Evolutionary conservation across 75 land plant genomes (phyloP).

Genomic region (Pinus tabuliformis): DNA sequence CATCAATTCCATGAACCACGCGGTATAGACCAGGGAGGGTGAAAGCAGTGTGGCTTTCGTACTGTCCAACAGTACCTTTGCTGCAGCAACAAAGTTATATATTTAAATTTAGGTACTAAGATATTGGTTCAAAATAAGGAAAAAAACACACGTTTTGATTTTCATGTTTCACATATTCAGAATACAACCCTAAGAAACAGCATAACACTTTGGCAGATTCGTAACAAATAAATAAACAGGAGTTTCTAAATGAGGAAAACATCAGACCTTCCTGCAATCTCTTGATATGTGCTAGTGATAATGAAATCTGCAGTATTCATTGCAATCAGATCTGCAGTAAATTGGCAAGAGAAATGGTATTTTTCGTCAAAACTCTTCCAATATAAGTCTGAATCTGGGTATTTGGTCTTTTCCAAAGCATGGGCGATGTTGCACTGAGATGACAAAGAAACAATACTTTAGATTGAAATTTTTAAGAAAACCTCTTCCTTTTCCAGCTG

Average conservation of each 20-base stretch:
- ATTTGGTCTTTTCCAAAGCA: conserved; percentile 83
- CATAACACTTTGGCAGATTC: background rate
- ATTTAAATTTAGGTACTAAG: background rate
- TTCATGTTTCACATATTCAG: no score
- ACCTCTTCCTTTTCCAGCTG: background rate
- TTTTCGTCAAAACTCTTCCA: conserved; percentile 70
- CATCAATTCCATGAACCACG: conserved; percentile 71
- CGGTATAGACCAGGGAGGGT: conserved; percentile 72
- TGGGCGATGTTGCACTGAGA: conserved; percentile 74
- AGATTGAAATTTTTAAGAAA: background rate
- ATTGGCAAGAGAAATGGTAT: conserved; percentile 81
- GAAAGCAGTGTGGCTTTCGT: conserved; percentile 67
- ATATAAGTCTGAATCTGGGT: conserved; percentile 78
- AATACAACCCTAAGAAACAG: no score
- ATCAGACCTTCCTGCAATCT: conserved; percentile 75
- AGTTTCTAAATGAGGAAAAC: background rate
- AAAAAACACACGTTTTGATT: no score
- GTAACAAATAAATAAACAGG: background rate
- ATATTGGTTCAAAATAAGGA: background rate
- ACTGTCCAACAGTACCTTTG: conserved; percentile 61
- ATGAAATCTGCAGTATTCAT: conserved; percentile 83
- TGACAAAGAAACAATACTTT: background rate
- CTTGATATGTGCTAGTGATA: conserved; percentile 79
- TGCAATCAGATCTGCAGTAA: conserved; percentile 77
- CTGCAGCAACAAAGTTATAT: conserved; percentile 24